These are phyloP conservation scores for Cerioporus squamosus DNA, from an alignment of 1,284 basidiomycete species.

Conservation along the genomic window DNA sequence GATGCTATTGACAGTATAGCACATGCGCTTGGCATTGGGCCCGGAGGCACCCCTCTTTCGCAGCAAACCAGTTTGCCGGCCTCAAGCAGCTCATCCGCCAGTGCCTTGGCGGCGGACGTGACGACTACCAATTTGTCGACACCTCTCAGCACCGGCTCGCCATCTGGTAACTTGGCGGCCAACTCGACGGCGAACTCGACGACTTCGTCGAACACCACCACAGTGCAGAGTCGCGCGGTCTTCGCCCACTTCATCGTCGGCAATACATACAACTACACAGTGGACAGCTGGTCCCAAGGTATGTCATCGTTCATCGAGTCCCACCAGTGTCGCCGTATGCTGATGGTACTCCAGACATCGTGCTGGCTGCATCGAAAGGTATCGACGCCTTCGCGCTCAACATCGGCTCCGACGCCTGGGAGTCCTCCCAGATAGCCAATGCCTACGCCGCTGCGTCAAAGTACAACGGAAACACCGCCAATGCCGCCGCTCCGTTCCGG, in stretches of 20 bases:
- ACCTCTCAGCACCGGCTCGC: not conserved
- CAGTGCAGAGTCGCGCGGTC: slow-evolving; percentile 15
- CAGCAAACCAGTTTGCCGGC: not conserved
- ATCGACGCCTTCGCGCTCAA: slow-evolving; percentile 51
- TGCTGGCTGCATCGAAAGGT: slow-evolving; percentile 41
- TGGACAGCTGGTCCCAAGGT: slow-evolving; percentile 41
- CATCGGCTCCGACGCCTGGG: slow-evolving; percentile 53
- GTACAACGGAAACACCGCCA: slow-evolving; percentile 12
- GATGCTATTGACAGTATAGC: slow-evolving; percentile 4
- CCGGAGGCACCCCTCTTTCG: not conserved
- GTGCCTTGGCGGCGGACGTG: not conserved
- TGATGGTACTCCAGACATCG: slow-evolving; percentile 37
- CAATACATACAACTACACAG: slow-evolving; percentile 44
- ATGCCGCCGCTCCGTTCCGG: slow-evolving; percentile 44
- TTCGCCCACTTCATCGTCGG: slow-evolving; percentile 44
- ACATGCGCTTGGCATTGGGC: slow-evolving; percentile 11
- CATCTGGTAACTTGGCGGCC: not conserved
- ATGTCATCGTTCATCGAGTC: not conserved
- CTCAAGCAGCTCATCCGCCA: not conserved
- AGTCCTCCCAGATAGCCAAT: slow-evolving; percentile 48
- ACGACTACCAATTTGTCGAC: not conserved
- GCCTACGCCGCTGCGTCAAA: slow-evolving; percentile 40
- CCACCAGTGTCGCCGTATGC: not conserved
- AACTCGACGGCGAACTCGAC: not conserved
- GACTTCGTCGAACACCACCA: not conserved